A percentile compares a stretch with the other conserved stretches of the same genome.
Evolutionary conservation across 2,329 filamentous ascomycete genomes (phyloP).

Genomic region (Diplocarpon rosae): DNA sequence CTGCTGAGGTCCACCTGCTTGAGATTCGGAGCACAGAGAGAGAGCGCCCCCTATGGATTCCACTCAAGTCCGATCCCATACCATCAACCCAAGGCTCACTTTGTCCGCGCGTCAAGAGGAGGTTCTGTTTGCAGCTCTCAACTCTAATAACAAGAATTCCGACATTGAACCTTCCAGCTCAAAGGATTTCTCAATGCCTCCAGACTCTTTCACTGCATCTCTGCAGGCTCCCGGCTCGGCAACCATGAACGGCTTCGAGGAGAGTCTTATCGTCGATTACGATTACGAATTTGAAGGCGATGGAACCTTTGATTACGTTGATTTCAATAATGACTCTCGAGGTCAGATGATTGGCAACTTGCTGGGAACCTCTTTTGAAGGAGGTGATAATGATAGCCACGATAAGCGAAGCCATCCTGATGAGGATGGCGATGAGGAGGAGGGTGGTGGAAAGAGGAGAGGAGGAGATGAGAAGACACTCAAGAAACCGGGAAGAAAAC

Average conservation of each 20-base stretch:
- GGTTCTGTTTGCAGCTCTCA: slow-evolving; percentile 64
- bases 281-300: slow-evolving; percentile 67
- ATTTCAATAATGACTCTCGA: slow-evolving; percentile 39
- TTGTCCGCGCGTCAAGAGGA: slow-evolving; percentile 68
- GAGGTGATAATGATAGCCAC: slow-evolving; percentile 37
- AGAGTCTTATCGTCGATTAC: slow-evolving; percentile 77
- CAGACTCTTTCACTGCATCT: slow-evolving; percentile 39
- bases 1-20: no score
- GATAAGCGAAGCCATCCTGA: slow-evolving; percentile 67
- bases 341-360: slow-evolving; percentile 67
- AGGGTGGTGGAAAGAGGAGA: slow-evolving; percentile 57
- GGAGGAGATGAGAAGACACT: slow-evolving; percentile 66
- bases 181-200: slow-evolving; percentile 36
- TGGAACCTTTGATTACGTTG: slow-evolving; percentile 52
- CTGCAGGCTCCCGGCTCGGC: slow-evolving; percentile 33
- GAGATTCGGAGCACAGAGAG: no score
- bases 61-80: slow-evolving; percentile 9
- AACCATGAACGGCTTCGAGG: slow-evolving; percentile 45
- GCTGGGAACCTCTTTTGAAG: slow-evolving; percentile 37
- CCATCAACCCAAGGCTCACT: slow-evolving; percentile 46
- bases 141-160: slow-evolving; percentile 44
- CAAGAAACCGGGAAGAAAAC: slow-evolving; percentile 96
- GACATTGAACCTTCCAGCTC: slow-evolving; percentile 19
- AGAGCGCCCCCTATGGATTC: slow-evolving; percentile 12
- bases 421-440: slow-evolving; percentile 52